Conservation (phyloP, 345 rosid genomes). For the Geranium rotundifolium region DNA sequence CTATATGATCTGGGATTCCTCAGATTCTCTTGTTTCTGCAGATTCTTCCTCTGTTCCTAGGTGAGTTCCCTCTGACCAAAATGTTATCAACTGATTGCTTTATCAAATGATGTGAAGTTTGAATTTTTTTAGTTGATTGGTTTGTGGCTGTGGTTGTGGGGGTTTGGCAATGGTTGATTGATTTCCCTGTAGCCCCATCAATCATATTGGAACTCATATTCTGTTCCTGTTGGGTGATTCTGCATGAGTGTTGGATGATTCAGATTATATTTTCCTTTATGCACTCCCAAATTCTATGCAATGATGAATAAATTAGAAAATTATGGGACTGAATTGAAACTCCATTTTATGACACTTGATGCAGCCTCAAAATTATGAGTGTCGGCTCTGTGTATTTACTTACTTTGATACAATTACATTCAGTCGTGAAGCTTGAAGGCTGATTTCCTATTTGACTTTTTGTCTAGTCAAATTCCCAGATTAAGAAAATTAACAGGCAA, state of each 20-base stretch:
- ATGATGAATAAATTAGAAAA: not conserved
- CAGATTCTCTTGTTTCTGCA: slow-evolving; percentile 28
- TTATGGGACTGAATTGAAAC: slow-evolving; percentile 10
- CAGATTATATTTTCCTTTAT: not conserved
- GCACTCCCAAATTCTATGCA: not conserved
- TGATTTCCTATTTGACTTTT: not conserved
- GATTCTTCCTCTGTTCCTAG: slow-evolving; percentile 20
- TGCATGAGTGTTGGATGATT: slow-evolving; percentile 1
- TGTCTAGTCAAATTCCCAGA: no score
- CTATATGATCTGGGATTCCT: slow-evolving; percentile 27
- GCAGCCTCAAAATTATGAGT: not conserved
- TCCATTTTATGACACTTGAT: not conserved
- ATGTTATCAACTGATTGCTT: not conserved
- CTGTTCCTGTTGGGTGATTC: not conserved
- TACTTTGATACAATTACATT: not conserved
- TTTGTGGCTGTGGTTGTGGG: not conserved
- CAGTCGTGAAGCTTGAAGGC: not conserved
- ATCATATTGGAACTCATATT: slow-evolving; percentile 2
- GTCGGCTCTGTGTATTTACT: not conserved
- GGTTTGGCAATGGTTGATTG: not conserved
- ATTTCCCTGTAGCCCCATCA: slow-evolving; percentile 1
- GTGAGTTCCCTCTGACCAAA: slow-evolving; percentile 11
- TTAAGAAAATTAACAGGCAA: no score
- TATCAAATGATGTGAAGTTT: not conserved
- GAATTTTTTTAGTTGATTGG: not conserved